Base-by-base conservation (phyloP, 2,329 filamentous ascomycete species). In the Penicillium vulpinum region DNA sequence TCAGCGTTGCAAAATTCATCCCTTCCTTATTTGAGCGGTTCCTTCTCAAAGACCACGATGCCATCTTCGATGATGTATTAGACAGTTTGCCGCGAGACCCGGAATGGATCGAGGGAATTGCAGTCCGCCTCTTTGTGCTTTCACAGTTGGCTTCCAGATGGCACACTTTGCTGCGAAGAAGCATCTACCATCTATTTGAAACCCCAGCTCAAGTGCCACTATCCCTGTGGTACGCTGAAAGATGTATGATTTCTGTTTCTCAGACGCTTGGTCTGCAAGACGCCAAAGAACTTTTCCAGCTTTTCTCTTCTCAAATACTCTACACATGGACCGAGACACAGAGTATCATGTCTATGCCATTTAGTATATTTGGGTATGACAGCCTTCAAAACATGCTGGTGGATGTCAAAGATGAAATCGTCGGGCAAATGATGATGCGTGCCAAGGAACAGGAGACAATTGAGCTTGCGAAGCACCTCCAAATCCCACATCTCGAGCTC, bases 171-270 rank as follows among this genome's bases (percentile, higher is more conserved):
- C 81, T 97, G 41, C 88, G 92, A 50, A 86, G 89, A 62, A 92
- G 91, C 62, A 89, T 96, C 18, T 99, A 97, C 71, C 89, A 94
- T 72, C 92, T 97, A 22, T 96, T 97, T 65, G 94, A 97, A 72
- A 91, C 89, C 0, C 90, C 92, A 2, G 91, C 89, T 1, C 86
- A 86, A 55, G 85, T 96, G 15, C 75, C 82, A 3, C 75, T 78
- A 11, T 88, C 89, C 7, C 80, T 82, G 21, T 77, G 80, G 21
- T 89, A 97, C 75, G 92, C 93, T 1, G 84, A 83, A 54, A 83
- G 83, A 50, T 95, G 91, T 64, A 80, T 97, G 41, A 71, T 74
- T 5, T 79, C 83, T 13, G 86, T 97, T 31, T 85, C 92, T 4
- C 75, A 72, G 13, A 80, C 82, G 0, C 81, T 97, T 33, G 76